Percentiles rank a stretch among this genome's conserved stretches.
These are phyloP conservation scores for Eutrema japonicum DNA, from an alignment of 345 rosid species.

Conservation along the genomic window DNA sequence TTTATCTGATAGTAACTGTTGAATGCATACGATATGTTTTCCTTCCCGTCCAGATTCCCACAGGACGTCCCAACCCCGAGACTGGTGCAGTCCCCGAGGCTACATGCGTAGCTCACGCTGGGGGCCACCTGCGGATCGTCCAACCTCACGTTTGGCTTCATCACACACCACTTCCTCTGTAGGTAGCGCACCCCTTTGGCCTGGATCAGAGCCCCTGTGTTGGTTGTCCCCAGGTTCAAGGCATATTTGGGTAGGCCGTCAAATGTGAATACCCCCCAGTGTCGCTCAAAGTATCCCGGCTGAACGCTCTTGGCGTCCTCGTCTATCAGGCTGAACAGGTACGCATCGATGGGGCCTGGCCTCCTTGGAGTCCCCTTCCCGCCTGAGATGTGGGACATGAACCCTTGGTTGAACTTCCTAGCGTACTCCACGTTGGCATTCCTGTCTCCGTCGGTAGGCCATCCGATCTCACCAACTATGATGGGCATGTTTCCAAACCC, in stretches of 20 bases:
- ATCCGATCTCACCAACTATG: slow-evolving; percentile 86
- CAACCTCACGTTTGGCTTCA: slow-evolving; percentile 64
- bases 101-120: slow-evolving; percentile 82
- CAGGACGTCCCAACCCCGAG: slow-evolving; percentile 94
- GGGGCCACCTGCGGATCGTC: slow-evolving; percentile 70
- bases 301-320: slow-evolving; percentile 83
- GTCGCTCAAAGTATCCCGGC: slow-evolving; percentile 92
- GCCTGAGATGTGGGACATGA: slow-evolving; percentile 64
- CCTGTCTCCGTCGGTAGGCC: slow-evolving; percentile 94
- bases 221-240: slow-evolving; percentile 83
- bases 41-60: slow-evolving; percentile 54
- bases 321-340: slow-evolving; percentile 81
- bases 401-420: slow-evolving; percentile 86
- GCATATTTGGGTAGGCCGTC: slow-evolving; percentile 75
- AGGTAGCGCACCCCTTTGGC: slow-evolving; percentile 61
- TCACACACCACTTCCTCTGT: slow-evolving; percentile 76
- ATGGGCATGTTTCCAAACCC: slow-evolving; percentile 79
- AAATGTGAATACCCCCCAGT: slow-evolving; percentile 83
- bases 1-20: slow-evolving; percentile 87
- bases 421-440: slow-evolving; percentile 76
- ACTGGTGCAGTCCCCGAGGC: slow-evolving; percentile 75
- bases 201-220: slow-evolving; percentile 58
- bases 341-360: slow-evolving; percentile 70
- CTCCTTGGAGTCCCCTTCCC: slow-evolving; percentile 91
- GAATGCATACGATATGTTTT: slow-evolving; percentile 85